Evolutionary conservation across 2,329 filamentous ascomycete species (phyloP).

Genomic region (Alternaria alternata): DNA sequence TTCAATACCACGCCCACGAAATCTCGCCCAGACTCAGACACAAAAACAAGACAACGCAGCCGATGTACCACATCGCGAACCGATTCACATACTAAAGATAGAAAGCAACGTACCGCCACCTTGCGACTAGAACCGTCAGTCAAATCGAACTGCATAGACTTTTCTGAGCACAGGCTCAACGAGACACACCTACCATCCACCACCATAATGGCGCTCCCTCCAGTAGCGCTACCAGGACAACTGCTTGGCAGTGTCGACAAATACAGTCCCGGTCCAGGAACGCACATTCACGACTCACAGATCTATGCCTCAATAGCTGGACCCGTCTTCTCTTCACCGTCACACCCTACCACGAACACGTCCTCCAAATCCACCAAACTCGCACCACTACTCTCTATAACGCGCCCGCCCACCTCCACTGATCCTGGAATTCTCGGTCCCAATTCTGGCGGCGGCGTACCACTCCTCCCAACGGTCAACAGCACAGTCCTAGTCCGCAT

Average conservation of each 20-base stretch:
- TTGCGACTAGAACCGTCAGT: background rate
- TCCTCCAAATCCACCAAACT: conserved; percentile 61
- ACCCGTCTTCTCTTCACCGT: conserved; percentile 59
- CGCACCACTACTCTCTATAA: conserved; percentile 52
- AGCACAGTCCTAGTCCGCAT: conserved; percentile 85
- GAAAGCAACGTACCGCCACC: background rate
- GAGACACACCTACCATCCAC: conserved; percentile 1
- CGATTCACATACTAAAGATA: background rate
- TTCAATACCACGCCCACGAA: conserved; percentile 5
- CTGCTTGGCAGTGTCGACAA: conserved; percentile 72
- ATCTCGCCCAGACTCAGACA: background rate
- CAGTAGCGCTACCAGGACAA: conserved; percentile 80
- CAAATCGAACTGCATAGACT: background rate
- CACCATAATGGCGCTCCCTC: conserved; percentile 45
- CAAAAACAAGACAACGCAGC: background rate
- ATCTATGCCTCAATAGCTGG: conserved; percentile 87
- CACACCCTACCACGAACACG: conserved; percentile 56
- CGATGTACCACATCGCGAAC: background rate
- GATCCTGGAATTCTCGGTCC: conserved; percentile 32
- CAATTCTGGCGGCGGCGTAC: conserved; percentile 59
- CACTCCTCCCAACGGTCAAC: conserved; percentile 82
- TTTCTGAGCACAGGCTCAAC: background rate
- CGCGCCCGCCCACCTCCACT: conserved; percentile 27
- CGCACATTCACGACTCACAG: conserved; percentile 77
- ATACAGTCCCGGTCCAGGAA: conserved; percentile 80